These are phyloP conservation scores for Cladophialophora immunda DNA, from an alignment of 2,329 filamentous ascomycete species.

Conservation along the genomic window DNA sequence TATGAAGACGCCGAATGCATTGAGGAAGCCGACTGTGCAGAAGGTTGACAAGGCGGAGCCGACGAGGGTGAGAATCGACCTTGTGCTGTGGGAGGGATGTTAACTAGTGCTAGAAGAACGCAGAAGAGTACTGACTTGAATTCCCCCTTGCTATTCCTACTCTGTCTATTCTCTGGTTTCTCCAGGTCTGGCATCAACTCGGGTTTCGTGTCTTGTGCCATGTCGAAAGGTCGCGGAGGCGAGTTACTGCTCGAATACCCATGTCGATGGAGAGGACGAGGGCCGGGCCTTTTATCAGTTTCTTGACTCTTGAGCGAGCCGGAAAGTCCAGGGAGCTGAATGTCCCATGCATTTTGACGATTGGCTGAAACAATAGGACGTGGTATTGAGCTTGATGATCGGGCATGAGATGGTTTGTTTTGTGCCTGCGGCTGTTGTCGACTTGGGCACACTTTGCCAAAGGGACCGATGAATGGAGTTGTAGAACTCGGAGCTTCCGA, in stretches of 20 bases:
- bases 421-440: too few relatives aligned
- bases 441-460: not conserved
- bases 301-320: not conserved
- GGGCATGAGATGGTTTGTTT: not conserved
- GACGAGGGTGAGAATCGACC: constrained; percentile 43
- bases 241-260: not conserved
- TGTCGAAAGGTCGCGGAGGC: not conserved
- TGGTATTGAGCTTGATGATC: not conserved
- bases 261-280: not conserved
- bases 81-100: constrained; percentile 36
- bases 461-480: not conserved
- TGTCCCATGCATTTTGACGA: not conserved
- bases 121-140: constrained; percentile 22
- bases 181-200: not conserved
- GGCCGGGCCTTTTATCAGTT: not conserved
- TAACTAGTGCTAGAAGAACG: not conserved
- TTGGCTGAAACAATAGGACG: not conserved
- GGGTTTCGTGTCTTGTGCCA: constrained; percentile 8
- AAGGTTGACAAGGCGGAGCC: constrained; percentile 46
- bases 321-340: constrained; percentile 1
- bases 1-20: constrained; percentile 54
- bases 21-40: constrained; percentile 51
- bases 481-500: not conserved
- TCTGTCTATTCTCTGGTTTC: not conserved
- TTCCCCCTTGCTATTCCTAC: constrained; percentile 1